Base-by-base conservation (phyloP, 768 basidiomycete species). In the Agaricus blazei region DNA sequence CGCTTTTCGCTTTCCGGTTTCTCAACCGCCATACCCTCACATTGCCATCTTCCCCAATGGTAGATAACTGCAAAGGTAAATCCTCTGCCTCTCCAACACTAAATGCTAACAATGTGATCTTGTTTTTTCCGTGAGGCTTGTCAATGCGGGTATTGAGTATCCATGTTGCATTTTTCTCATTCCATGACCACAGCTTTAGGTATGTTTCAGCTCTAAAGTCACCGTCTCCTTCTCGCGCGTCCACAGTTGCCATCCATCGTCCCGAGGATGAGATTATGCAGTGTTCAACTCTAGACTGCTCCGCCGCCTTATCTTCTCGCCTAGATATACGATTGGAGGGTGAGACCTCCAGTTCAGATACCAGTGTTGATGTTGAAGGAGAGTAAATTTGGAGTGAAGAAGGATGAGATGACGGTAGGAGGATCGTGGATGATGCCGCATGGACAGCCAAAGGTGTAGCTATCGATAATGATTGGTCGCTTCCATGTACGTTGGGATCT, bases 321-420 rank as follows among this genome's bases (percentile, higher is more conserved):
- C 87, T 76, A 12, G 93, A 88, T 19, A 98, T 82, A 57, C 92
- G 83, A 72, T 98, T 98, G 27, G 93, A 93, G 23, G 96, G 93
- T 1, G 91, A 85, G 7, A 99, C 83, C 69, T 98, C 97, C 19
- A 98, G 77, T 68, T 99, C 96, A 45, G 85, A 85, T 2, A 92
- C 64, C 0, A 93, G 76, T 41, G 81, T 79, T 28, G 87, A 87
- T 2, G 82, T 78, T 7, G 77, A 68, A 1, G 88, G 88, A 15
- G 91, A 88, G 72, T 90, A 95, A 26, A 88, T 83, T 73, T 98
- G 96, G 40, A 99, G 75, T n/a, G 93, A 91, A 2, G 95, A 94
- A 0, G 93, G 90, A 65, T 99, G 95, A 0, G 94, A 95, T 2
- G 96, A 93, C 0, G 93, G 92, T 14, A 98, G 78, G 60, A 98